Evolutionary conservation across 352 stramenopile genomes (phyloP), one percentile per base, ranked within the genome.

Genomic region (Phytophthora capsici): DNA sequence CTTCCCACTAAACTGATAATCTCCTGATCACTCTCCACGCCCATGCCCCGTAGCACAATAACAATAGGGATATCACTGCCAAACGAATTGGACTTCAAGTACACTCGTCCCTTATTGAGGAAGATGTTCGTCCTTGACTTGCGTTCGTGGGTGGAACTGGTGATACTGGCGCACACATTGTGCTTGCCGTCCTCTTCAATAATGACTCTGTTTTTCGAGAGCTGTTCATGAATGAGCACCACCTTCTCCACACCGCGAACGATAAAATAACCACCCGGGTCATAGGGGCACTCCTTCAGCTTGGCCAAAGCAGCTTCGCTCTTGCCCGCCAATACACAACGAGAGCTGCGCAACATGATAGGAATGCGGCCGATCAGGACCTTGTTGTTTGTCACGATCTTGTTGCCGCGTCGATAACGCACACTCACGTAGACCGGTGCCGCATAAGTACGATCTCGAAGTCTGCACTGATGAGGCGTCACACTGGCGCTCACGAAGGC

Each of bases 221-320:
- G 75, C 75, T 99, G 98, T 59, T 99, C 98, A 77, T 99, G 98
- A 74, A 99, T 99, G 4, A 99, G 80, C 75, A 99, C 98, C 16
- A 99, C 98, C 69, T 99, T 99, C 76, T 99, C 97, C 1, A 97
- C 86, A 41, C 97, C 97, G 67, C 99, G 99, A 23, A 99, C 95
- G 63, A 99, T 95, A 63, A 99, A 99, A 77, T 99, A 99, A 59
- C 98, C 98, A 66, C 98, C 98, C 20, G 98, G 98, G 81, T 99
- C 98, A 75, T 99, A 99, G 17, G 97, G 96, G 75, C 98, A 99
- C 86, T 99, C 98, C 75, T 99, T 98, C 71, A 99, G 94, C 51
- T 89, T 90, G 26, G 97, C 96, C 53, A 99, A 78, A 77, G 99
- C 85, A 4, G 82, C 80, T 59, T 99, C 92, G 38, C 84, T 93